Evolutionary conservation across 2,329 filamentous ascomycete genomes (phyloP), one percentile per base, ranked within the genome.

Genomic region (Alternaria atra): DNA sequence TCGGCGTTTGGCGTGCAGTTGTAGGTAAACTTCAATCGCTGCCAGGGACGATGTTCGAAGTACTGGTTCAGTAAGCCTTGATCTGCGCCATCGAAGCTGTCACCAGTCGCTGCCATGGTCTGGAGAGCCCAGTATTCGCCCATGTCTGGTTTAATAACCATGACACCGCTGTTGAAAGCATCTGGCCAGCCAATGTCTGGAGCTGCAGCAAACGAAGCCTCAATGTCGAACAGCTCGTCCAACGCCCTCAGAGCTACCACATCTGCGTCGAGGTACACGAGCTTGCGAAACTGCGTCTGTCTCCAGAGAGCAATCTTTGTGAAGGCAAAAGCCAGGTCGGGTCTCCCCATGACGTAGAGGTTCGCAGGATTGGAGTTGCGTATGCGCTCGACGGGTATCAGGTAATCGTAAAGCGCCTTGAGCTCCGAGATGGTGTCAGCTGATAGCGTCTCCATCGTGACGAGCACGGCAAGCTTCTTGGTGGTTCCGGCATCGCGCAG

Each of bases 171-270:
- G 81, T 99, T 99, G 88, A 98, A 98, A 63, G 94, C 87, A 81
- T 99, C 95, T 34, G 95, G 95, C 95, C 95, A 99, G 69, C 95
- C 95, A 72, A 98, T 93, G 79, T 99, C 95, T 32, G 95, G 94
- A 10, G 92, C 93, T 2, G 95, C 89, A 27, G 89, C 88, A 69
- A 91, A 90, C 27, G 82, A 71, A 34, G 84, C 84, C 10, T 86
- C 81, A 42, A 88, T 77, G 17, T 89, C 85, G 75, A 99, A 96
- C 56, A 99, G 88, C 84, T 99, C 95, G 73, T 99, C 94, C 4
- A 94, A 92, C 34, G 94, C 93, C 69, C 93, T 86, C 64, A 97
- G 87, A 30, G 92, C 92, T n/a, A 99, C 91, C 40, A 97, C 88
- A 74, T 99, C 95, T 63, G 94, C 91, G 77, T 99, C 95, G 65